Percentiles rank a stretch among this genome's conserved stretches.
phyloP scores from a whole-genome alignment of 106 monocot genomes.

The Platanthera zijinensis region DNA sequence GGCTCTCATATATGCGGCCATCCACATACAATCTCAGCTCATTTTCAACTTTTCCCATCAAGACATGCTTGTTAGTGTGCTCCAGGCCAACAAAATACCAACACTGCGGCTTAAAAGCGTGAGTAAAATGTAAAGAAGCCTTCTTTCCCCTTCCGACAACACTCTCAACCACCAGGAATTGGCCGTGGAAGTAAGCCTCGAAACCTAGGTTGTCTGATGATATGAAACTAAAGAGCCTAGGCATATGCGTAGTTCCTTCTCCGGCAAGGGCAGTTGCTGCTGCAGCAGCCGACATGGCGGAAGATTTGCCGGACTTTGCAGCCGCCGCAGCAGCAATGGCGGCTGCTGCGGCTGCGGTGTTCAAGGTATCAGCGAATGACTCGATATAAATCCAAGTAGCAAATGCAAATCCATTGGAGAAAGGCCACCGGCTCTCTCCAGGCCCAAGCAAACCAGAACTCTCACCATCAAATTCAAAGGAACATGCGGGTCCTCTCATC shows the following conservation, averaged over 20 bases:
- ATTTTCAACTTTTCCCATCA: conserved; percentile 86
- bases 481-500: conserved; percentile 47
- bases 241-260: conserved; percentile 98
- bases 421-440: conserved; percentile 92
- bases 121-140: conserved; percentile 84
- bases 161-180: conserved; percentile 91
- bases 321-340: conserved; percentile 45
- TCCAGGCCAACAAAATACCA: conserved; percentile 98
- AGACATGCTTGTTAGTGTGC: conserved; percentile 73
- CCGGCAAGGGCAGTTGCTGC: conserved; percentile 93
- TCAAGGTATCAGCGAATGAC: conserved; percentile 86
- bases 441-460: conserved; percentile 97
- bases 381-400: conserved; percentile 98
- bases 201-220: conserved; percentile 90
- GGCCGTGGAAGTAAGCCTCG: conserved; percentile 97
- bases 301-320: conserved; percentile 63
- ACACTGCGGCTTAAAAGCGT: conserved; percentile 72
- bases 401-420: conserved; percentile 86
- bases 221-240: conserved; percentile 90
- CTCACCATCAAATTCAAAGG: conserved; percentile 97
- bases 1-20: conserved; percentile 85
- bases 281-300: conserved; percentile 88
- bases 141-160: conserved; percentile 78
- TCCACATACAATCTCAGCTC: conserved; percentile 87
- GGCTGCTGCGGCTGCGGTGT: conserved; percentile 90